phyloP scores from a whole-genome alignment of 208 protist species.

The Acanthamoeba divionensis region DNA sequence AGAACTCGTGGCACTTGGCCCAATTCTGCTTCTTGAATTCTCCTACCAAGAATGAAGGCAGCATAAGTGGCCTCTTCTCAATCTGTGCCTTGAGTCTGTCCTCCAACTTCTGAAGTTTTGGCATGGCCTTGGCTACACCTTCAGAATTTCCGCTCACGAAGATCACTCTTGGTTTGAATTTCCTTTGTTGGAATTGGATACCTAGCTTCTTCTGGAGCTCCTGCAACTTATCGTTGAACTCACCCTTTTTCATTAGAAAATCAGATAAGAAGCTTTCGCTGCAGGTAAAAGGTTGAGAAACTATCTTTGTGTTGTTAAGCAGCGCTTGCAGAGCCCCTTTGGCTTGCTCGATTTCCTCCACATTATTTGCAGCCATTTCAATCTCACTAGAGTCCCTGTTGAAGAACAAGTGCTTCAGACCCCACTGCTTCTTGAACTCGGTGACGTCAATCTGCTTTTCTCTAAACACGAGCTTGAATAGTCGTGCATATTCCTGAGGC shows the following conservation, averaged over 20 bases:
- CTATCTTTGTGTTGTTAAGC: neutral
- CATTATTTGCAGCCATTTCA: neutral
- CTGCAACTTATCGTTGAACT: neutral
- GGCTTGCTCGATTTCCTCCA: neutral
- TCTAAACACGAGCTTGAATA: neutral
- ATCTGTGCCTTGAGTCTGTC: neutral
- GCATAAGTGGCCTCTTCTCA: neutral
- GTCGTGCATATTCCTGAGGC: neutral
- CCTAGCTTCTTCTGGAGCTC: neutral
- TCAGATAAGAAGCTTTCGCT: neutral
- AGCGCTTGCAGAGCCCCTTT: neutral
- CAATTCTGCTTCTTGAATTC: neutral
- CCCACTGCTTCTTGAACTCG: neutral
- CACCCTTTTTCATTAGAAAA: neutral
- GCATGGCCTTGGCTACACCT: neutral
- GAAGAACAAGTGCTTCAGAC: neutral
- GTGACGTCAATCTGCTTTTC: neutral
- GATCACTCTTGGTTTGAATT: neutral
- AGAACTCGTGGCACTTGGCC: neutral
- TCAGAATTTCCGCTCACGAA: neutral
- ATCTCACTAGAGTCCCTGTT: neutral
- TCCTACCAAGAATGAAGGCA: neutral
- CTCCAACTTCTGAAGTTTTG: neutral
- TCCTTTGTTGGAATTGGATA: neutral
- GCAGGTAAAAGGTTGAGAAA: neutral